Conservation (phyloP, 108 stramenopile genomes). For the Pseudonitzschia pungens region DNA sequence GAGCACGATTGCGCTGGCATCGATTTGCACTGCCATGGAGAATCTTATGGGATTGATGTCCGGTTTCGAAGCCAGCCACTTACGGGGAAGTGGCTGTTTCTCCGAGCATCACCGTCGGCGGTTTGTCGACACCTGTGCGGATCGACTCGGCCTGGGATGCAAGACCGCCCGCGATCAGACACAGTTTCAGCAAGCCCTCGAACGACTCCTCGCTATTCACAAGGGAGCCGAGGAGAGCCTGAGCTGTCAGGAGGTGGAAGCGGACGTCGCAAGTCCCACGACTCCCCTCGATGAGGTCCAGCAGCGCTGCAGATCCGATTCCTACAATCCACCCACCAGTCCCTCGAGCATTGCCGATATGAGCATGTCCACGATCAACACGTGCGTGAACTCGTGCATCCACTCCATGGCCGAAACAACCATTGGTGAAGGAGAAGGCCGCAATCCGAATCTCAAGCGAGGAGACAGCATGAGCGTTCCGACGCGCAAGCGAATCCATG, state of each 20-base stretch:
- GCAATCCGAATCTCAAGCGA: neutral
- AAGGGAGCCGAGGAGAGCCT: neutral
- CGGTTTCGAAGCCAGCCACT: neutral
- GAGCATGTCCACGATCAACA: neutral
- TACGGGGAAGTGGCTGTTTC: neutral
- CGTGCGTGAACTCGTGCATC: neutral
- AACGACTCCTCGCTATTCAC: neutral
- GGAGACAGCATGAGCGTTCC: neutral
- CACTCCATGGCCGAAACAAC: constrained; percentile 13
- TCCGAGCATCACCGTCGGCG: neutral
- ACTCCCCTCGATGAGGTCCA: neutral
- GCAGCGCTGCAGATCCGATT: neutral
- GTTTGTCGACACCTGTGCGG: neutral
- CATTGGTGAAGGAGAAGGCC: neutral
- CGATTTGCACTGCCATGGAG: constrained; percentile 55
- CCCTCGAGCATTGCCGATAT: constrained; percentile 1
- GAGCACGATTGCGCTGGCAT: constrained; percentile 64
- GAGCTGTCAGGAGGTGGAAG: neutral
- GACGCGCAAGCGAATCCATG: neutral
- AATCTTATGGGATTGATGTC: constrained; percentile 16
- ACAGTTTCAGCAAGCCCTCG: neutral
- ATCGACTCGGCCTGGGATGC: neutral
- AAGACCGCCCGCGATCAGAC: neutral
- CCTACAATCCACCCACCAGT: constrained; percentile 3
- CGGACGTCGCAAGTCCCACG: neutral